Evolutionary conservation across 192 early-diverging fungal genomes (phyloP), one percentile per base, ranked within the genome.

Genomic region (Thamnidium elegans): DNA sequence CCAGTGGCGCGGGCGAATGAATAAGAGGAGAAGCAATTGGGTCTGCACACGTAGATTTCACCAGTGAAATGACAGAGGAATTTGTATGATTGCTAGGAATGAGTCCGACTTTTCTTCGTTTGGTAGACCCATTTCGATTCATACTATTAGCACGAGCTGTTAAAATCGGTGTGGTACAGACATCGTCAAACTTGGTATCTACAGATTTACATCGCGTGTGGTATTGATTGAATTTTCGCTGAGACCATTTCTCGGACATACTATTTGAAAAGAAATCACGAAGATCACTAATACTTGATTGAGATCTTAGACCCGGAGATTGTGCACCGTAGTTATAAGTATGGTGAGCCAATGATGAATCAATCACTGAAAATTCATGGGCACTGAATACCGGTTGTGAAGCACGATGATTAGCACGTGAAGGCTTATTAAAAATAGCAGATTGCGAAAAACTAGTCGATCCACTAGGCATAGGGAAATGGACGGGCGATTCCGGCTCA

Each of bases 111-210:
- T 34, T 50, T 50, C 34, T 34, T 44, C 39, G 21, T 50, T 54
- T 54, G 47, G 63, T 26, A 23, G 52, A 43, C 36, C 39, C 55
- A 15, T 36, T 20, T 17, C 5, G 19, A 59, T 61, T 48, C 31
- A 32, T 32, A 48, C 13, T n/a, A 61, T 62, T 36, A 58, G 48
- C 58, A 47, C 71, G 44, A 32, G 71, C 71, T 0, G 61, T 68
- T 21, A 73, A 32, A 52, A 73, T 52, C n/a, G 66, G 66, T 23
- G 66, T 68, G 1, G 71, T 73, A 43, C 55, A 68, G 3, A 73
- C 66, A 30, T 73, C 71, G 7, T 68, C 55, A 64, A 68, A 65
- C 44, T 61, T 73, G 14, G 55, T 20, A 50, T 73, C 71, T 7
- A 73, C 36, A 3, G 71, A 32, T 23, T 63, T 50, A 17, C 66